Percentiles rank a stretch among this genome's conserved stretches.
Evolutionary conservation across 2,329 filamentous ascomycete genomes (phyloP).

Genomic region (Penicillium vulpinum): DNA sequence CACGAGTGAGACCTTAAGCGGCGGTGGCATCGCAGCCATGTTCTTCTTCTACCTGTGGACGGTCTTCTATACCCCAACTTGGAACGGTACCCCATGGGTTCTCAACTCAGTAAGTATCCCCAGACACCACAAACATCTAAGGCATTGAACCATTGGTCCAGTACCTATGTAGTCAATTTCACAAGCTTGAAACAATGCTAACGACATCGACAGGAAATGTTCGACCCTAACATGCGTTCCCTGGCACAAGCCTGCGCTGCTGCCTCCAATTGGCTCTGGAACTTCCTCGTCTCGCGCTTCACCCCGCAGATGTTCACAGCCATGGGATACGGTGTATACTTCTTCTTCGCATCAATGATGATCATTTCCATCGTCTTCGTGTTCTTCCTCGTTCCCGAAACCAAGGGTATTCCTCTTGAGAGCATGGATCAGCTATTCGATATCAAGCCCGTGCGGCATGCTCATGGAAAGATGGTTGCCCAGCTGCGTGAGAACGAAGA

Average conservation of each 20-base stretch:
- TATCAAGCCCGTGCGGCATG: constrained; percentile 37
- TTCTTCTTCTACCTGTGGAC: constrained; percentile 76
- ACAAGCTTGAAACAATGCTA: background rate
- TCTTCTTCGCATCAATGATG: constrained; percentile 67
- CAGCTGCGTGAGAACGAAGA: constrained; percentile 38
- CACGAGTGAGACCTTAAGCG: constrained; percentile 22
- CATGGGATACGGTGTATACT: constrained; percentile 61
- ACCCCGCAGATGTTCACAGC: constrained; percentile 46
- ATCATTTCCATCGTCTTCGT: constrained; percentile 58
- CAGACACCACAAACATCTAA: background rate
- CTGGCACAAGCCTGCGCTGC: constrained; percentile 70
- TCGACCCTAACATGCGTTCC: constrained; percentile 67
- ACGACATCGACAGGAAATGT: constrained; percentile 57
- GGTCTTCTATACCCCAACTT: constrained; percentile 69
- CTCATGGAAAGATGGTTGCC: constrained; percentile 35
- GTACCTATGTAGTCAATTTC: background rate
- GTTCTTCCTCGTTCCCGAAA: constrained; percentile 64
- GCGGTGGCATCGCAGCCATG: constrained; percentile 48
- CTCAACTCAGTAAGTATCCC: constrained; percentile 55
- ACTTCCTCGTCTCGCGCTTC: constrained; percentile 41
- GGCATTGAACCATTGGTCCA: background rate
- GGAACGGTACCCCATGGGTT: constrained; percentile 77
- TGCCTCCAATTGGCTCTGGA: constrained; percentile 41
- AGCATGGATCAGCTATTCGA: constrained; percentile 63
- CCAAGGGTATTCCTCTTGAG: constrained; percentile 64